These are phyloP conservation scores for Neurospora cerealis DNA, from an alignment of 495 filamentous ascomycete genomes.

Conservation along the genomic window DNA sequence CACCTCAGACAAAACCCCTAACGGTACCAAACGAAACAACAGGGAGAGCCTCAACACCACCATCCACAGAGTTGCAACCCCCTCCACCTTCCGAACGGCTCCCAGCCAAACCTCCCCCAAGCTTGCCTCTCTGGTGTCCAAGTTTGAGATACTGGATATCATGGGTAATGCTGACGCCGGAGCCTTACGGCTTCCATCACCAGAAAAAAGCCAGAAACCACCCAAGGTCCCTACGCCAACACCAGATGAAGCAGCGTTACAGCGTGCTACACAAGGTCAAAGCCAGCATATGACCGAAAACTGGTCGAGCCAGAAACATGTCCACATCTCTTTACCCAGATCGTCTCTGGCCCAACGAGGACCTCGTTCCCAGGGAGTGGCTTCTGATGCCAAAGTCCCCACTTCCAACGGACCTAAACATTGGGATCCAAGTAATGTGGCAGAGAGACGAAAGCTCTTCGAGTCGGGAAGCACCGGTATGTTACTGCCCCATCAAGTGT, in stretches of 20 bases:
- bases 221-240: neutral
- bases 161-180: constrained; percentile 15
- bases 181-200: neutral
- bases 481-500: neutral
- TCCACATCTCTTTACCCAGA: neutral
- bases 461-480: constrained; percentile 2
- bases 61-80: constrained; percentile 5
- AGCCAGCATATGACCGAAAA: neutral
- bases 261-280: neutral
- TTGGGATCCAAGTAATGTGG: constrained; percentile 19
- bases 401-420: neutral
- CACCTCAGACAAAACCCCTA: neutral
- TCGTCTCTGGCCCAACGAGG: neutral
- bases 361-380: neutral
- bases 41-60: neutral
- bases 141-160: constrained; percentile 31
- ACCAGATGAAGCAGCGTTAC: neutral
- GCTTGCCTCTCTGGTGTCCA: constrained; percentile 28
- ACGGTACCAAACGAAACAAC: neutral
- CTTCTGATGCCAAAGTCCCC: neutral
- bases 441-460: constrained; percentile 21
- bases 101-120: constrained; percentile 5
- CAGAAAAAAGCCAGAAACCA: neutral
- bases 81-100: neutral
- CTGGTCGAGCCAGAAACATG: neutral